Conservation (phyloP, 495 filamentous ascomycete genomes). For the Apodospora peruviana region DNA sequence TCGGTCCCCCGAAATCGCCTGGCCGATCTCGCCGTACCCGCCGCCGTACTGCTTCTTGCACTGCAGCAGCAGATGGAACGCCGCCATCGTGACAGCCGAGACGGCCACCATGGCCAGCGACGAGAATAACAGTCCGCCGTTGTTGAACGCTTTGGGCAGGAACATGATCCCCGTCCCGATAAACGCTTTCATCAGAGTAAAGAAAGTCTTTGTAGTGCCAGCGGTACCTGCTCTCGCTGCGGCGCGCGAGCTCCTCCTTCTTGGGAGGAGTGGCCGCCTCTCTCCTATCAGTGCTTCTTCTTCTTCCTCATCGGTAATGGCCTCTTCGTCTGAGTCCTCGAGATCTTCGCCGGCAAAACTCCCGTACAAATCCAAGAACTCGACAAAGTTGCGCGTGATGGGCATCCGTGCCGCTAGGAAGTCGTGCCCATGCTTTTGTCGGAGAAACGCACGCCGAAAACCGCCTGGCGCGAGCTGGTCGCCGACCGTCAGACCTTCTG, state of each 20-base stretch:
- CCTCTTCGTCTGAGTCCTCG: conserved; percentile 58
- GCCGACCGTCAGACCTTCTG: conserved; percentile 28
- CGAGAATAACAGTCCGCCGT: conserved; percentile 63
- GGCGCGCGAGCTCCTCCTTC: conserved; percentile 32
- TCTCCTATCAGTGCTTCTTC: conserved; percentile 34
- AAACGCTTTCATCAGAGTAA: conserved; percentile 62
- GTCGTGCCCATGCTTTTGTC: conserved; percentile 37
- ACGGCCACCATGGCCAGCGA: conserved; percentile 52
- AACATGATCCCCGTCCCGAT: conserved; percentile 66
- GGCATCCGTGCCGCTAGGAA: conserved; percentile 39
- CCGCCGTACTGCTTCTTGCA: conserved; percentile 48
- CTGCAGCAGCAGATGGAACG: conserved; percentile 57
- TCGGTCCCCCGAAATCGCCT: conserved; percentile 44
- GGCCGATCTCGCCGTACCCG: conserved; percentile 59
- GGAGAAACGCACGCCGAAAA: conserved; percentile 56
- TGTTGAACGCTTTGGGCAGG: conserved; percentile 61
- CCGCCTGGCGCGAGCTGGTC: conserved; percentile 55
- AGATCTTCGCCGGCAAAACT: conserved; percentile 69
- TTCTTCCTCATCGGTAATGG: conserved; percentile 36
- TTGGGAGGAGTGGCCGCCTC: conserved; percentile 49
- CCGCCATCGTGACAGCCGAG: conserved; percentile 50
- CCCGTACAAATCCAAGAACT: conserved; percentile 65
- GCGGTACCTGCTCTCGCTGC: conserved; percentile 44
- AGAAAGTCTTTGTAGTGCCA: conserved; percentile 57
- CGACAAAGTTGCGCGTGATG: conserved; percentile 59